These are phyloP conservation scores for Nymphaea colorata DNA, from an alignment of 164 flowering plant genomes.

Conservation along the genomic window DNA sequence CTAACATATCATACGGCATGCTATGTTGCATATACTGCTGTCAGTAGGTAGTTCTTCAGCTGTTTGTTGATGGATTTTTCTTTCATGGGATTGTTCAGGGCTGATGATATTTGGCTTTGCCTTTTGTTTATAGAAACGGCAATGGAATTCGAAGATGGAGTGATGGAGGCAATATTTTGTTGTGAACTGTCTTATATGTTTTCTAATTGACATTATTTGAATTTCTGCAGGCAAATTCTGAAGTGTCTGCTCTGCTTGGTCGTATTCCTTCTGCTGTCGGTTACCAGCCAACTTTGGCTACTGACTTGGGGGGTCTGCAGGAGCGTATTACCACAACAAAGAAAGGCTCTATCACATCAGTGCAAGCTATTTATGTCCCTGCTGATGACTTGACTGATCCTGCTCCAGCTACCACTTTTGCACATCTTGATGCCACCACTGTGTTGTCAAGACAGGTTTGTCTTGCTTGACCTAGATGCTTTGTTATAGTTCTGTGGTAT, in stretches of 20 bases:
- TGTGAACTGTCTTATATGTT: too few relatives aligned
- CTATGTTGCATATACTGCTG: not conserved
- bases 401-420: conserved; percentile 97
- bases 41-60: too few relatives aligned
- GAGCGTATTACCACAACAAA: conserved; percentile 96
- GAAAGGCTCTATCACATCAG: conserved; percentile 94
- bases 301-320: conserved; percentile 92
- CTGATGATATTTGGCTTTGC: not conserved
- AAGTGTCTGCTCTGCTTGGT: conserved; percentile 97
- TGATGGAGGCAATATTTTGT: too few relatives aligned
- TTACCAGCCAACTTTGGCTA: conserved; percentile 93
- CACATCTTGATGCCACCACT: conserved; percentile 98
- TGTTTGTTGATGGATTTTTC: too few relatives aligned
- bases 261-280: conserved; percentile 99
- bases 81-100: too few relatives aligned
- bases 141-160: too few relatives aligned
- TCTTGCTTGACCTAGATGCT: too few relatives aligned
- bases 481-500: too few relatives aligned
- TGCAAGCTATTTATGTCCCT: conserved; percentile 96
- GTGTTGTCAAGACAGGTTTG: conserved; percentile 88
- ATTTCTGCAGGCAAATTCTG: conserved; percentile 72
- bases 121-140: not conserved
- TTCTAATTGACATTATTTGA: too few relatives aligned
- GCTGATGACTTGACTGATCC: conserved; percentile 99
- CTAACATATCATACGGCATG: not conserved